Evolutionary conservation across 2,329 filamentous ascomycete genomes (phyloP).

Genomic region (Colletotrichum euphorbiae): DNA sequence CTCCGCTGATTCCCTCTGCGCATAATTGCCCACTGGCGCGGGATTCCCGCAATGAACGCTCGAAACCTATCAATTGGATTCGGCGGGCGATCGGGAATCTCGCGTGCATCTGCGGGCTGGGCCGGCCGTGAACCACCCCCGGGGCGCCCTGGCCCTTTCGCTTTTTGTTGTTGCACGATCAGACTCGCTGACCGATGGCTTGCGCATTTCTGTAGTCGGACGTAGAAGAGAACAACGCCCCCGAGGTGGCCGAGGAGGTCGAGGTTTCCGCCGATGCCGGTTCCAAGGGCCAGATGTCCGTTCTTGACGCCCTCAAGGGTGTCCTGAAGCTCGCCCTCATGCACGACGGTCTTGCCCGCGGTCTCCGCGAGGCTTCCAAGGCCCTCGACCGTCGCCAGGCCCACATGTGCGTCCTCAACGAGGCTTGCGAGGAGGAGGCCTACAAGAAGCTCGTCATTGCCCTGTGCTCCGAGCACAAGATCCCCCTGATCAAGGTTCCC

Average conservation of each 20-base stretch:
- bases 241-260: conserved; percentile 88
- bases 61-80: background rate
- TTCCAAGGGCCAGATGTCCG: conserved; percentile 93
- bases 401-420: conserved; percentile 99
- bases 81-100: background rate
- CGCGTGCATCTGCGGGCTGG: conserved; percentile 8
- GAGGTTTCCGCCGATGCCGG: conserved; percentile 94
- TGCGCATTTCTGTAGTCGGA: conserved; percentile 77
- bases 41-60: background rate
- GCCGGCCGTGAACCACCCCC: conserved; percentile 3
- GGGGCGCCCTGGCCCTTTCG: background rate
- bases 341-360: conserved; percentile 98
- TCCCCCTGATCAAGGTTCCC: conserved; percentile 99
- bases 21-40: background rate
- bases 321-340: conserved; percentile 98
- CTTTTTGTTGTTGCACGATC: background rate
- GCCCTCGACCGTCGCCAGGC: conserved; percentile 98
- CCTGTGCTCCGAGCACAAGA: conserved; percentile 99
- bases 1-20: conserved; percentile 24
- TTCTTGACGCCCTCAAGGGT: conserved; percentile 98
- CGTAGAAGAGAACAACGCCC: conserved; percentile 98
- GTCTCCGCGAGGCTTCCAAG: conserved; percentile 98
- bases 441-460: conserved; percentile 99
- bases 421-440: conserved; percentile 99
- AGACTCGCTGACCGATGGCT: conserved; percentile 39